phyloP scores from a whole-genome alignment of 1,284 basidiomycete species.

The Violaceomyces palustris region DNA sequence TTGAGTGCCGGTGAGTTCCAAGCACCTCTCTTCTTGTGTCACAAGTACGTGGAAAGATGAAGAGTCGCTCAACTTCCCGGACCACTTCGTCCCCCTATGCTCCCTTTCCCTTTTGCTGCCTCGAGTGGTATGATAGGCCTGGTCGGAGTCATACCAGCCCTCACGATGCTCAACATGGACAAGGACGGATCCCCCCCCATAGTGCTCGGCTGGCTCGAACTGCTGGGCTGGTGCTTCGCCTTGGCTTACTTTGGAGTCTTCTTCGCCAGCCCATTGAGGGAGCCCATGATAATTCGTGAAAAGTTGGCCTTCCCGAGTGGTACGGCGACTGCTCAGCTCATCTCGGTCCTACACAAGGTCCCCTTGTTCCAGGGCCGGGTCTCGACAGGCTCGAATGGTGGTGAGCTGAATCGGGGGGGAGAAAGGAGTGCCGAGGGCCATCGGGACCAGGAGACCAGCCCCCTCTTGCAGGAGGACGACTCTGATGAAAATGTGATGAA shows the following conservation, averaged over 20 bases:
- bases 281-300: constrained; percentile 92
- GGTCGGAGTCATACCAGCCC: constrained; percentile 87
- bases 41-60: too few species aligned
- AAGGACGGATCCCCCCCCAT: constrained; percentile 75
- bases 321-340: constrained; percentile 89
- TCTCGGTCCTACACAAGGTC: constrained; percentile 73
- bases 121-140: too few species aligned
- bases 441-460: background rate
- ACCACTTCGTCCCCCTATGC: background rate
- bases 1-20: constrained; percentile 71
- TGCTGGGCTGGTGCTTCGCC: constrained; percentile 24
- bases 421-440: too few species aligned
- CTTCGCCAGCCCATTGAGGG: constrained; percentile 82
- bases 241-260: constrained; percentile 65
- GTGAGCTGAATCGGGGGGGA: too few species aligned
- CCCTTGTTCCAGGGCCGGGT: constrained; percentile 7
- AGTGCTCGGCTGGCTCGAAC: constrained; percentile 40
- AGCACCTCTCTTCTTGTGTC: too few species aligned
- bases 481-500: constrained; percentile 5
- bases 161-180: constrained; percentile 69
- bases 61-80: too few species aligned
- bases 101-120: too few species aligned
- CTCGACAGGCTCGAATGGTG: background rate
- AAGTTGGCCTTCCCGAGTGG: constrained; percentile 89
- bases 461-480: too few species aligned